Evolutionary conservation across 2,329 filamentous ascomycete genomes (phyloP), one percentile per base, ranked within the genome.

Genomic region (Aciculosporium take): DNA sequence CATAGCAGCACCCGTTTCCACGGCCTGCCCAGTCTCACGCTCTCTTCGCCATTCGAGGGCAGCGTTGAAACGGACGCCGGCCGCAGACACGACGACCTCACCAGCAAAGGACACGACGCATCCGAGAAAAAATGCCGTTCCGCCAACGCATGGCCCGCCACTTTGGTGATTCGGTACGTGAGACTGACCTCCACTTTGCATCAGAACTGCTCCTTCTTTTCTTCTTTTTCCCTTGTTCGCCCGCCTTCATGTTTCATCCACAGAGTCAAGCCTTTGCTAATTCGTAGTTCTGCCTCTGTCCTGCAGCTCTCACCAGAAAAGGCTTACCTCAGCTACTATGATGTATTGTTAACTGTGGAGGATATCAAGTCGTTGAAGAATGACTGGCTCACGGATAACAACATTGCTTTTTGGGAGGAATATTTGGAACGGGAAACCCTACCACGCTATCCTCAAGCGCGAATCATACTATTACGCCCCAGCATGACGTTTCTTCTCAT

Each of bases 381-480:
- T 61, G 91, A 95, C 68, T 98, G 91, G 91, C 70, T 98, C 40
- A 95, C 89, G 33, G 91, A 98, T 60, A 95, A 94, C 66, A 88
- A 87, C 52, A 96, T 98, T 50, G 81, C 86, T 39, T 96, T 98
- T 59, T 98, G 91, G 89, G 84, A 96, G 72, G 89, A 96, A 72
- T 94, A 78, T 58, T 78, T 98, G 49, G 91, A 98, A 62, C 84
- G 79, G 47, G 89, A 96, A 66, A 79, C 86, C 46, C 79, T 98
- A 23, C 68, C 70, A 24, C 75, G 78, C 51, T 94, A 83, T 57
- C 84, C 84, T 8, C 79, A 84, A 56, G 86, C 86, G 17, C 76
- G 86, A 48, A 94, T 98, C 57, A 72, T 89, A 45, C 83, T 98
- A 43, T 79, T 98, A 23, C 84, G 89, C 10, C 91, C 91, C 1